These are phyloP conservation scores for Candida andamanensis DNA, from an alignment of 805 yeast species.

Conservation along the genomic window DNA sequence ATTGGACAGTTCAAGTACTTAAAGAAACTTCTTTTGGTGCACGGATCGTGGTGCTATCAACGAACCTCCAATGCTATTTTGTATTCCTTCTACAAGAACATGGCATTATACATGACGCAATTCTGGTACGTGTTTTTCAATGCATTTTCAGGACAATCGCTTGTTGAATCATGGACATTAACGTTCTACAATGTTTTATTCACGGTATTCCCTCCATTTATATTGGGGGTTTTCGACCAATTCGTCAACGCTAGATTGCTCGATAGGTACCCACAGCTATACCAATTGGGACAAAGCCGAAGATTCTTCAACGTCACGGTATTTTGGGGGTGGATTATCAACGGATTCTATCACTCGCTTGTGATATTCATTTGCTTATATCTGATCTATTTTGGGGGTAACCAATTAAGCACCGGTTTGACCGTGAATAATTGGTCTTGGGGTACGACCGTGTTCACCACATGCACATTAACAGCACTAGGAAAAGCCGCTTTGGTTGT, in stretches of 20 bases:
- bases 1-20: conserved; percentile 92
- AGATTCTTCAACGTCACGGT: conserved; percentile 84
- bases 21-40: conserved; percentile 79
- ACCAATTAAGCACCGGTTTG: conserved; percentile 60
- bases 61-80: conserved; percentile 88
- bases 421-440: conserved; percentile 88
- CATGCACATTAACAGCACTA: conserved; percentile 81
- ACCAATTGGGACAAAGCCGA: conserved; percentile 84
- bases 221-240: conserved; percentile 94
- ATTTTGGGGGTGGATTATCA: conserved; percentile 96
- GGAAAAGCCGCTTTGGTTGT: conserved; percentile 94
- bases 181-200: conserved; percentile 93
- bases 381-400: conserved; percentile 64
- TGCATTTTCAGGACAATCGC: conserved; percentile 91
- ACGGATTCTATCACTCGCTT: conserved; percentile 93
- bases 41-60: conserved; percentile 97
- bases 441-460: conserved; percentile 87
- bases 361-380: conserved; percentile 71
- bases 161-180: conserved; percentile 96
- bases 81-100: conserved; percentile 93
- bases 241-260: conserved; percentile 86
- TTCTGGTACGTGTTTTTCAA: conserved; percentile 95
- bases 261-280: conserved; percentile 88
- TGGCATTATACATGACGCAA: conserved; percentile 94
- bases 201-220: conserved; percentile 93